Base-by-base conservation (phyloP, 331 rosid species). In the Pyrus hybrid region DNA sequence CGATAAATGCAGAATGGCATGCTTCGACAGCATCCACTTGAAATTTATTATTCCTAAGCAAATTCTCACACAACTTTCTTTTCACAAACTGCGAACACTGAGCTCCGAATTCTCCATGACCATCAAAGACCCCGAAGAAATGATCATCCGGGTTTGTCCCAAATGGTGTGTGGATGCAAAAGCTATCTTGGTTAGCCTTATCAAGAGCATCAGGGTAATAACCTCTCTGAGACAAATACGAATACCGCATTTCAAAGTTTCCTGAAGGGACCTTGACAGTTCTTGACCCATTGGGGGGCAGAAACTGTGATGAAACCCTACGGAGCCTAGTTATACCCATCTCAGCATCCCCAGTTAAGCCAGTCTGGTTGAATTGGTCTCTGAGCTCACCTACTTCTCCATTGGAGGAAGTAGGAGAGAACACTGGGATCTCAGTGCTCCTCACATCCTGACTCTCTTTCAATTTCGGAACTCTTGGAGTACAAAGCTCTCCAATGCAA, bases 151-250 rank as follows among this genome's bases (percentile, higher is more conserved):
- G 88, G 56, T 71, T 86, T 4, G 88, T 83, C 10, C 99, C 99
- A 21, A 92, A 91, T 0, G 98, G 99, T 1, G 96, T 95, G 76
- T 95, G 97, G 70, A 95, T 92, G 77, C 97, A 91, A 76, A 92
- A 95, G 74, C 99, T 95, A 71, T 92, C 99, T 73, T 95, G 99
- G 79, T 95, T 95, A 1, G 98, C 98, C 85, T 95, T 95, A 77
- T 95, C 99, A 2, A 95, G 91, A 21, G 99, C 98, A 80, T 95
- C 98, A 2, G 99, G 99, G 81, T 95, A 95, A 71, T 89, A 95
- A 13, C 99, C 99, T 51, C 99, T 79, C 75, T 95, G 99, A 0
- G 99, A 95, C 57, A 95, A 66, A 51, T 81, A 95, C 2, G 98
- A 92, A 69, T 90, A 95, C 3, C 86, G 81, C 47, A 95, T 73